These are phyloP conservation scores for Botrytis byssoidea DNA, from an alignment of 2,329 filamentous ascomycete genomes.

Conservation along the genomic window DNA sequence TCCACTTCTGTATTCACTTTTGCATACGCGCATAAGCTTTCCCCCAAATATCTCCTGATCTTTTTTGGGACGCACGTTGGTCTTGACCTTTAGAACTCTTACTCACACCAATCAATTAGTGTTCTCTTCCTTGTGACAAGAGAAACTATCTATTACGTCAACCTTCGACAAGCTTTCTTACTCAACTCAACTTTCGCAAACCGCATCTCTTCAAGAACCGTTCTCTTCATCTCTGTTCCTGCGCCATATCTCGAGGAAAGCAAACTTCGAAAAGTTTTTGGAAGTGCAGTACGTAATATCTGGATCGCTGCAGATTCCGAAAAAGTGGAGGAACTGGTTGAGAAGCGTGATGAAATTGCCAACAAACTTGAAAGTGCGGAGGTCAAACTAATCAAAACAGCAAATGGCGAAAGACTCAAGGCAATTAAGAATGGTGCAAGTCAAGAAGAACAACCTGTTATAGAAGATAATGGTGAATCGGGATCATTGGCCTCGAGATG, in stretches of 20 bases:
- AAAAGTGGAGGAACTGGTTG: slow-evolving; percentile 75
- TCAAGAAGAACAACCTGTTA: slow-evolving; percentile 44
- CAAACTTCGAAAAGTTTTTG: slow-evolving; percentile 78
- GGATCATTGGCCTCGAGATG: slow-evolving; percentile 72
- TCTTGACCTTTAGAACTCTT: not conserved
- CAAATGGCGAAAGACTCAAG: slow-evolving; percentile 71
- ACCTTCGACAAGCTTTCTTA: slow-evolving; percentile 87
- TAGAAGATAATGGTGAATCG: slow-evolving; percentile 62
- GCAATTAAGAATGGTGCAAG: slow-evolving; percentile 59
- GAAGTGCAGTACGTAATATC: slow-evolving; percentile 74
- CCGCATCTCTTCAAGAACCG: slow-evolving; percentile 84
- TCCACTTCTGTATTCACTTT: not conserved
- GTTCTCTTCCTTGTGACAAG: slow-evolving; percentile 84
- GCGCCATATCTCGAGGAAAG: slow-evolving; percentile 71
- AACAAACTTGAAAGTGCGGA: slow-evolving; percentile 84
- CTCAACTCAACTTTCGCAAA: slow-evolving; percentile 80
- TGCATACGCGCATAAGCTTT: too few relatives aligned
- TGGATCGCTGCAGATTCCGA: slow-evolving; percentile 81
- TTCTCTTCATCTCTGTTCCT: slow-evolving; percentile 86
- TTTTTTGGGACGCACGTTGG: too few relatives aligned
- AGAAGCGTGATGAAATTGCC: slow-evolving; percentile 76
- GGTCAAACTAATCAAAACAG: slow-evolving; percentile 76
- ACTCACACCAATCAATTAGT: slow-evolving; percentile 19
- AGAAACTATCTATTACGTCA: slow-evolving; percentile 89
- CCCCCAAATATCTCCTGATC: not conserved